These are phyloP conservation scores for Acanthamoeba healyi DNA, from an alignment of 208 protist genomes.

Conservation along the genomic window DNA sequence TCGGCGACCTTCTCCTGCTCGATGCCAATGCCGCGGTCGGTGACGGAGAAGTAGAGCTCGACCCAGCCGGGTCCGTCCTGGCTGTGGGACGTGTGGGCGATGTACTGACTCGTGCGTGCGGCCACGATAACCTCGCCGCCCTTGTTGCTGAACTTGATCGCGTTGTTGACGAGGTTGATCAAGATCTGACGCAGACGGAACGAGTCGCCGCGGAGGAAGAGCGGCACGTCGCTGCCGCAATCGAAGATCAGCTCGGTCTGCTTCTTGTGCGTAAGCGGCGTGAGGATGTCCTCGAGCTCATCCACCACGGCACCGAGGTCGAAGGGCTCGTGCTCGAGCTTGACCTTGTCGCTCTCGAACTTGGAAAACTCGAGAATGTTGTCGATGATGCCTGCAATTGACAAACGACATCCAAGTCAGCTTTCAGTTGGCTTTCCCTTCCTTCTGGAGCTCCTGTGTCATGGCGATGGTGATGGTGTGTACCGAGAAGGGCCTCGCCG, in stretches of 20 bases:
- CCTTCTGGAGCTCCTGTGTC: too few relatives aligned
- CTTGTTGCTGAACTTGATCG: slow-evolving; percentile 63
- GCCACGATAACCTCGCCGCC: slow-evolving; percentile 38
- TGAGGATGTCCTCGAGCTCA: slow-evolving; percentile 34
- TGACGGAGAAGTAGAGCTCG: slow-evolving; percentile 39
- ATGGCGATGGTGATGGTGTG: too few relatives aligned
- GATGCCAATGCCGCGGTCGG: slow-evolving; percentile 32
- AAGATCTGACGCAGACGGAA: slow-evolving; percentile 45
- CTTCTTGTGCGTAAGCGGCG: slow-evolving; percentile 39
- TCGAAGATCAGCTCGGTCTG: background rate
- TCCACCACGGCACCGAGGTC: slow-evolving; percentile 20
- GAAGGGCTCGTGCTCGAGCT: slow-evolving; percentile 37
- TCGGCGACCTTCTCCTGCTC: background rate
- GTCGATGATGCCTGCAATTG: slow-evolving; percentile 27
- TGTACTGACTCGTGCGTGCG: background rate
- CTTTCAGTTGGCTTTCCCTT: background rate
- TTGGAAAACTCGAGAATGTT: slow-evolving; percentile 69
- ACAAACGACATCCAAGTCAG: background rate
- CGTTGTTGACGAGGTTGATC: slow-evolving; percentile 63
- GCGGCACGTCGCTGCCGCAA: background rate
- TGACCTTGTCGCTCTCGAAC: slow-evolving; percentile 62
- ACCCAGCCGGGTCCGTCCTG: slow-evolving; percentile 22
- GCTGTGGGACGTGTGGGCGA: background rate
- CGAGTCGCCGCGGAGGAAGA: slow-evolving; percentile 7
- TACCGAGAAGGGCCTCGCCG: slow-evolving; percentile 49